Evolutionary conservation across 2,329 filamentous ascomycete genomes (phyloP).

Genomic region (Venturiaceae sp.): DNA sequence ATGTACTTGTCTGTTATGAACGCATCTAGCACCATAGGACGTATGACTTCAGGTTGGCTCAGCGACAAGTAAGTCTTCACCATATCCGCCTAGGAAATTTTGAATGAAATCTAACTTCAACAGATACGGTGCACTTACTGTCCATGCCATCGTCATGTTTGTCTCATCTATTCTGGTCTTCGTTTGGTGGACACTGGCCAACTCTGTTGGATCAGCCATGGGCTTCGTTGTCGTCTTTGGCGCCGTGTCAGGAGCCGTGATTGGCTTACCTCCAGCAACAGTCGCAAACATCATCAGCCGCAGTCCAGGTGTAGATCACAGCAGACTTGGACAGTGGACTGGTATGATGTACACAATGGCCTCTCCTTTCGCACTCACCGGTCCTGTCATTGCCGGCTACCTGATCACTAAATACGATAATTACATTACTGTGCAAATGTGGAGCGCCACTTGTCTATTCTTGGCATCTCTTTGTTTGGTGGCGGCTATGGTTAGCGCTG

Average conservation of each 20-base stretch:
- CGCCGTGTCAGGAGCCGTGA: constrained; percentile 37
- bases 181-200: constrained; percentile 32
- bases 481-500: not conserved
- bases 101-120: too few relatives aligned
- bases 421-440: constrained; percentile 37
- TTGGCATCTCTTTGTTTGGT: constrained; percentile 32
- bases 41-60: constrained; percentile 33
- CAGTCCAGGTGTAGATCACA: constrained; percentile 16
- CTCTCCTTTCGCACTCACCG: constrained; percentile 33
- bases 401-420: constrained; percentile 31
- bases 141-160: constrained; percentile 33
- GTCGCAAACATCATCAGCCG: constrained; percentile 26
- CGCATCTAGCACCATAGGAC: constrained; percentile 35
- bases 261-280: constrained; percentile 39
- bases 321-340: constrained; percentile 40
- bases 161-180: constrained; percentile 32
- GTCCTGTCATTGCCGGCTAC: constrained; percentile 37
- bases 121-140: constrained; percentile 31
- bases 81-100: not conserved
- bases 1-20: constrained; percentile 43
- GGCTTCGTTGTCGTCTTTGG: constrained; percentile 40
- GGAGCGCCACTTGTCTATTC: constrained; percentile 33
- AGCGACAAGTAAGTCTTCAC: constrained; percentile 30
- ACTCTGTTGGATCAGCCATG: constrained; percentile 28
- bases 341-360: constrained; percentile 43